Base-by-base conservation (phyloP, 345 rosid genomes). In the Hypericum androsaemum region DNA sequence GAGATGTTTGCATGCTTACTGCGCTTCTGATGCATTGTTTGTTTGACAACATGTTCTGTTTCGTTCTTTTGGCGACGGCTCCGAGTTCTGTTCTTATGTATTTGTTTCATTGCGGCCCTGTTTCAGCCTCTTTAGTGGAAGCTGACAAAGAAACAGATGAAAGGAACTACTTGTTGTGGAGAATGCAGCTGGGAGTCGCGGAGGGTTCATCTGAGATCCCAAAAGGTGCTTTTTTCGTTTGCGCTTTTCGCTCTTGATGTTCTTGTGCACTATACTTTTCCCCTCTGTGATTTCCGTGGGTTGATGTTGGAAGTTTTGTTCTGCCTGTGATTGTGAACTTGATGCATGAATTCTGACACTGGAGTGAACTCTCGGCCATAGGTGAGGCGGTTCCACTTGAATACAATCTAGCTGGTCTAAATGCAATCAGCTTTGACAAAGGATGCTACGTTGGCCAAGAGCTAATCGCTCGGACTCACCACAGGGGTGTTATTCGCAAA, bases 361-460 rank as follows among this genome's bases (percentile, higher is more conserved):
- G 6, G 95, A 92, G 56, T 88, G 81, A 75, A 92, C 88, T 61
- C 68, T 92, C n/a, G 79, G n/a, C 61, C 38, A 97, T 56, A 87
- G 96, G 96, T 0, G 98, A 92, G 60, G 88, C 97, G n/a, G 77
- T 92, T 63, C 90, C 95, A 0, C 88, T 85, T 7, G 95, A 92
- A 56, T 88, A 83, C 76, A 92, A 92, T 61, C 69, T 92, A 12
- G 79, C 61, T 38, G 98, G 84, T 69, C 78, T 88, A 38, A 88
- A 88, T 51, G 97, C 95, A 0, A 83, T 92, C 68, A 92, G 88
- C 66, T 92, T 92, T 63, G 88, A 85, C 60, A 88, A 92, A 74
- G 97, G 98, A 22, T 92, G 98, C 64, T 88, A 83, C 28, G 90
- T 88, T 14, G 97, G 98, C 39, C 97, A 92, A 72, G 98, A 92